A percentile compares a stretch with the other conserved stretches of the same genome.
phyloP scores from a whole-genome alignment of 2,329 filamentous ascomycete species.

The Claviceps fusiformis region DNA sequence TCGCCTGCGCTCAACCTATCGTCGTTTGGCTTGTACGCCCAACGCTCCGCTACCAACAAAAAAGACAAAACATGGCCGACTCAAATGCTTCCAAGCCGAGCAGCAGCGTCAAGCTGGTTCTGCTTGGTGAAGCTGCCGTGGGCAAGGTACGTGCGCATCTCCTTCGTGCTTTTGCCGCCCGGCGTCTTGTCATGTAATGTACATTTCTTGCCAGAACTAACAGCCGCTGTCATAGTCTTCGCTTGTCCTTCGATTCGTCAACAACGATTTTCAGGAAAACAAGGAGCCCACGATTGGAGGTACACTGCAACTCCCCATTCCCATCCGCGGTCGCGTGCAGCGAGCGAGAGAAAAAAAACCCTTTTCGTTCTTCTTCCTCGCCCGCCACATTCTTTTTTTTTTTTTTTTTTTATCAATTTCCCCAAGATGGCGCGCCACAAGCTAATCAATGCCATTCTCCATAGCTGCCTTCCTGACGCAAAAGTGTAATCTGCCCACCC shows the following conservation, averaged over 20 bases:
- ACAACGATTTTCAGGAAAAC: conserved; percentile 99
- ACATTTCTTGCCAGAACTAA: conserved; percentile 9
- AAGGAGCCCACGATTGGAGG: conserved; percentile 98
- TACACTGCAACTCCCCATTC: conserved; percentile 28
- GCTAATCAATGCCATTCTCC: neutral
- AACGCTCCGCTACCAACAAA: neutral
- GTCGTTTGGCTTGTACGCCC: neutral
- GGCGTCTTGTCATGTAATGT: neutral
- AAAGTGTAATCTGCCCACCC: conserved; percentile 89
- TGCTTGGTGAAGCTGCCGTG: conserved; percentile 92
- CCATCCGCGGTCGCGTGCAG: neutral
- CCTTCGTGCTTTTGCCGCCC: neutral
- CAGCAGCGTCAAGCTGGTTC: conserved; percentile 98
- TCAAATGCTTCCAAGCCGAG: conserved; percentile 76
- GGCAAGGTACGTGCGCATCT: conserved; percentile 62
- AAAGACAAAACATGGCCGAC: conserved; percentile 21
- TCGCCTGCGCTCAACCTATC: neutral
- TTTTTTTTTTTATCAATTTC: neutral
- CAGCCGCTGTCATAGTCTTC: conserved; percentile 54
- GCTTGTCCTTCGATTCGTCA: conserved; percentile 93
- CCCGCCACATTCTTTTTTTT: neutral
- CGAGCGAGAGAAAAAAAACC: neutral
- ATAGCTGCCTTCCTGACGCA: conserved; percentile 93
- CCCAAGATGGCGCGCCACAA: neutral
- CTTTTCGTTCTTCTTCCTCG: neutral